Evolutionary conservation across 2,329 filamentous ascomycete genomes (phyloP).

Genomic region (Aspergillus aculeatus): DNA sequence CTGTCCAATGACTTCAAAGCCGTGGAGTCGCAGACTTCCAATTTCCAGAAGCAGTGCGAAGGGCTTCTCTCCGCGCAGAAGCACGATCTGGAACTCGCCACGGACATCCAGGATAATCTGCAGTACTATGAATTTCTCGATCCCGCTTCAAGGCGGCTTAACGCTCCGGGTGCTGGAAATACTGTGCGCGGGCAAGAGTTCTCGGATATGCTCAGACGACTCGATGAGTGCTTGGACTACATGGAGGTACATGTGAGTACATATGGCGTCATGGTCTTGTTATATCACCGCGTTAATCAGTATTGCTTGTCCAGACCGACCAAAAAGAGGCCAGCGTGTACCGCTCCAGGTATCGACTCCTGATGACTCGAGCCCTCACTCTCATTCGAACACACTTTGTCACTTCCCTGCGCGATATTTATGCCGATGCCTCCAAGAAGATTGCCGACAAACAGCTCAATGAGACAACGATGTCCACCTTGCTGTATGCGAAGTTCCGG

Average conservation of each 20-base stretch:
- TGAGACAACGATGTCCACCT: conserved; percentile 68
- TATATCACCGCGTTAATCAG: conserved; percentile 1
- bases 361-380: conserved; percentile 69
- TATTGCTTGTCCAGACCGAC: conserved; percentile 54
- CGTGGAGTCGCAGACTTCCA: conserved; percentile 87
- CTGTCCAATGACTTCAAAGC: conserved; percentile 83
- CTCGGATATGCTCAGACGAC: conserved; percentile 78
- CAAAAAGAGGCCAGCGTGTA: conserved; percentile 89
- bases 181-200: conserved; percentile 83
- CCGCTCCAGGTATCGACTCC: conserved; percentile 78
- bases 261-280: not conserved
- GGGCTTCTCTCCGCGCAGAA: conserved; percentile 79
- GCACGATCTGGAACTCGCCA: conserved; percentile 72
- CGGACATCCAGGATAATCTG: conserved; percentile 84
- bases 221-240: conserved; percentile 89
- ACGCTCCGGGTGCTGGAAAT: conserved; percentile 84
- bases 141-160: conserved; percentile 81
- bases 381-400: conserved; percentile 67
- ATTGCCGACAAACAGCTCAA: conserved; percentile 67
- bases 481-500: conserved; percentile 70
- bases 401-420: conserved; percentile 61
- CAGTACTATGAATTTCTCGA: conserved; percentile 94
- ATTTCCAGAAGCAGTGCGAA: conserved; percentile 90
- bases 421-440: conserved; percentile 61
- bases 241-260: conserved; percentile 77